A percentile compares a stretch with the other conserved stretches of the same genome.
phyloP scores from a whole-genome alignment of 352 stramenopile genomes.

The Phytophthora constricta region DNA sequence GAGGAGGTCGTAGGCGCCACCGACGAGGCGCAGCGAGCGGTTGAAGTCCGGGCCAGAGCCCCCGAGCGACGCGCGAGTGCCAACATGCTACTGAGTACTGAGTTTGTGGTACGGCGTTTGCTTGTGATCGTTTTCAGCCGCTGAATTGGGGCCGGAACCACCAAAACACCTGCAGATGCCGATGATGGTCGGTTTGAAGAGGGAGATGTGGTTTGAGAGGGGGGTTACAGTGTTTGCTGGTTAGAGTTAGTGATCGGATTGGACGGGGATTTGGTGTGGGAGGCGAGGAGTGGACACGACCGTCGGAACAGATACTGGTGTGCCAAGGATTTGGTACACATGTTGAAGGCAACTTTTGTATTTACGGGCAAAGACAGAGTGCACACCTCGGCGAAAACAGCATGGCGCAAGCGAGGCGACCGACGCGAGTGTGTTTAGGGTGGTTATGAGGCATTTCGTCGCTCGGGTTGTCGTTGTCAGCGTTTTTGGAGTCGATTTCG shows the following conservation, averaged over 20 bases:
- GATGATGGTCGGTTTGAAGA: neutral
- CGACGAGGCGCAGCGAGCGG: conserved; percentile 37
- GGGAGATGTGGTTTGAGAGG: neutral
- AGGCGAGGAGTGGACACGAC: conserved; percentile 3
- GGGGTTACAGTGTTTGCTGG: neutral
- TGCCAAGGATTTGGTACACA: no score
- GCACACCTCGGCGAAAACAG: conserved; percentile 64
- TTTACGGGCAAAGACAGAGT: conserved; percentile 58
- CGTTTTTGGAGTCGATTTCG: conserved; percentile 1
- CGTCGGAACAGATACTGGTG: conserved; percentile 19
- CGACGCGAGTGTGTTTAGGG: conserved; percentile 22
- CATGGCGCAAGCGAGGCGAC: conserved; percentile 49
- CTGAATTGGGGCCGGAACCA: conserved; percentile 26
- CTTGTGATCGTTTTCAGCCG: conserved; percentile 37
- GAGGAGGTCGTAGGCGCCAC: conserved; percentile 24
- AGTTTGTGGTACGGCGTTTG: conserved; percentile 2
- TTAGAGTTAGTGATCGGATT: neutral
- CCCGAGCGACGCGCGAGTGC: conserved; percentile 46
- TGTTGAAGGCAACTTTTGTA: neutral
- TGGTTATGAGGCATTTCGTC: neutral
- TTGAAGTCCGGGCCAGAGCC: conserved; percentile 30
- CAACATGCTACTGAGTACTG: conserved; percentile 37
- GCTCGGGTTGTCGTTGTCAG: neutral
- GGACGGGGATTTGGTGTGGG: neutral
- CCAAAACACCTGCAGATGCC: conserved; percentile 21